Conservation (phyloP, 2,329 filamentous ascomycete genomes). For the Claviceps spartinae region DNA sequence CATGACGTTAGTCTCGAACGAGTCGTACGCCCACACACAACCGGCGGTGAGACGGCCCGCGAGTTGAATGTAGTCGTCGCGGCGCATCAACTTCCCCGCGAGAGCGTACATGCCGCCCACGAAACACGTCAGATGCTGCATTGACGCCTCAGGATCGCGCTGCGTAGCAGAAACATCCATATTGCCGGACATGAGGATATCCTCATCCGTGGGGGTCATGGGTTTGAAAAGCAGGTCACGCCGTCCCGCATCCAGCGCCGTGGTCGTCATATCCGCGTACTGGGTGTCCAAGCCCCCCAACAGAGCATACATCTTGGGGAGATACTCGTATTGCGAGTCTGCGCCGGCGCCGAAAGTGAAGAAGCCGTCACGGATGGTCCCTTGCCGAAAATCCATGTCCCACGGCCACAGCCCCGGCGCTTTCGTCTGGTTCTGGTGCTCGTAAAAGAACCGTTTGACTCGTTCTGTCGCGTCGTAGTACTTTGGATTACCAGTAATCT, state of each 20-base stretch:
- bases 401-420: conserved; percentile 64
- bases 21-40: conserved; percentile 40
- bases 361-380: conserved; percentile 23
- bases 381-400: conserved; percentile 46
- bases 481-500: conserved; percentile 57
- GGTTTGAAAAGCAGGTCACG: conserved; percentile 55
- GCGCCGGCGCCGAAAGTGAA: conserved; percentile 33
- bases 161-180: conserved; percentile 16
- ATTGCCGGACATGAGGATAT: conserved; percentile 46
- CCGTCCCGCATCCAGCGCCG: conserved; percentile 46
- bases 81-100: conserved; percentile 45
- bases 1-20: conserved; percentile 38
- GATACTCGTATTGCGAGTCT: conserved; percentile 44
- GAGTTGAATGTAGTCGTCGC: conserved; percentile 30
- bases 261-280: conserved; percentile 52
- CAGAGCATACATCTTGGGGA: conserved; percentile 45
- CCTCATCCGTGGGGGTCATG: conserved; percentile 42
- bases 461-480: conserved; percentile 66
- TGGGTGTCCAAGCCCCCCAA: conserved; percentile 50
- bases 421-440: conserved; percentile 50
- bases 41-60: conserved; percentile 36
- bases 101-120: conserved; percentile 57
- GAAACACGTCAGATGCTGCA: conserved; percentile 56
- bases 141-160: conserved; percentile 19
- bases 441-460: conserved; percentile 55